Conservation (phyloP, 2,329 filamentous ascomycete species). For the Eutypa lata region DNA sequence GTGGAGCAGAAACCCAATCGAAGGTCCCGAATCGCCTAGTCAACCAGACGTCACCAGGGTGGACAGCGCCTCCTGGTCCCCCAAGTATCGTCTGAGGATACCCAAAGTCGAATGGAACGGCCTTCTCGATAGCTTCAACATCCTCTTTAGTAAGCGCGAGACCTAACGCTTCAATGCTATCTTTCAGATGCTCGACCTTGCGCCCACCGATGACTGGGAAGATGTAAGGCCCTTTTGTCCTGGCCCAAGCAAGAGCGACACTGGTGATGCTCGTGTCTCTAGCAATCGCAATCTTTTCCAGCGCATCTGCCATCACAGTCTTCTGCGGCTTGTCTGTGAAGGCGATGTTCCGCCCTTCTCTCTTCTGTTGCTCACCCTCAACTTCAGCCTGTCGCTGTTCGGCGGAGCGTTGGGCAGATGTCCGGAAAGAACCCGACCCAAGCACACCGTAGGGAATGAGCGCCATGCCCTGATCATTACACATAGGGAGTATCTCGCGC, state of each 20-base stretch:
- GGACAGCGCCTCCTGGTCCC: conserved; percentile 2
- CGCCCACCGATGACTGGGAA: conserved; percentile 57
- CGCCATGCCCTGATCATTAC: conserved; percentile 49
- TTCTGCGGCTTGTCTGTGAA: conserved; percentile 4
- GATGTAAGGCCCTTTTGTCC: conserved; percentile 53
- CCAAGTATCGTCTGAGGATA: conserved; percentile 44
- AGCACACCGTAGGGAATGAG: conserved; percentile 44
- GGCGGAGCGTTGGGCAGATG: conserved; percentile 4
- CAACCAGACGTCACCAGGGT: conserved; percentile 6
- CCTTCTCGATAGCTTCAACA: conserved; percentile 53
- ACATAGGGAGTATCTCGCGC: conserved; percentile 58
- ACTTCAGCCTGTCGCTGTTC: neutral
- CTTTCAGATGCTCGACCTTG: conserved; percentile 54
- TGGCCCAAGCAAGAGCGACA: conserved; percentile 55
- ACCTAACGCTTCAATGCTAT: conserved; percentile 51
- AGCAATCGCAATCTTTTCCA: conserved; percentile 7
- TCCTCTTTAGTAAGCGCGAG: conserved; percentile 50
- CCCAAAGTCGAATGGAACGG: conserved; percentile 46
- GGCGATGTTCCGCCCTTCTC: conserved; percentile 4
- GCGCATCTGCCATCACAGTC: neutral
- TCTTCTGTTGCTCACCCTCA: neutral
- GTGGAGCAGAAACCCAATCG: too few species aligned
- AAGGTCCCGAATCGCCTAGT: too few species aligned
- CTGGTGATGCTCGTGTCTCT: conserved; percentile 35
- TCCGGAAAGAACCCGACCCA: conserved; percentile 28